phyloP scores from a whole-genome alignment of 352 stramenopile species.

The Pythium vanterpoolii region DNA sequence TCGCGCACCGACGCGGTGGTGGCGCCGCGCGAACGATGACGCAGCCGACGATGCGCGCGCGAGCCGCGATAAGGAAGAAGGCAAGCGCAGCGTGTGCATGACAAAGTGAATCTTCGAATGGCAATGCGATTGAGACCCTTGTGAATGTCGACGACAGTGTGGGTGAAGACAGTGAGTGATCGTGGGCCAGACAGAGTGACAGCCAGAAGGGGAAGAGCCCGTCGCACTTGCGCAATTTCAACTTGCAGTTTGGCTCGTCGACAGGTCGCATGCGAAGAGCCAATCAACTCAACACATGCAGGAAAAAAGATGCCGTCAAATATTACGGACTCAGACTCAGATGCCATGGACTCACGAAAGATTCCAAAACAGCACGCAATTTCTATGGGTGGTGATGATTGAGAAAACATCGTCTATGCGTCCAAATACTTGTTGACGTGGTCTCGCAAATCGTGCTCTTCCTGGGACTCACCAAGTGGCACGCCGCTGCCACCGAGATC shows the following conservation, averaged over 20 bases:
- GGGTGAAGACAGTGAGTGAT: neutral
- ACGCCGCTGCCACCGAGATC: conserved; percentile 65
- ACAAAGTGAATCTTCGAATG: neutral
- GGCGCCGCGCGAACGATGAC: neutral
- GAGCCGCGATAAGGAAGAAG: neutral
- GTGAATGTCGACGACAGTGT: no score
- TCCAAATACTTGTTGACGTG: conserved; percentile 75
- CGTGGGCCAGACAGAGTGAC: neutral
- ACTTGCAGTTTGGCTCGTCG: conserved; percentile 37
- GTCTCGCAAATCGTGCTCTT: conserved; percentile 58
- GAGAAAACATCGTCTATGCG: no score
- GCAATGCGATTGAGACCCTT: neutral
- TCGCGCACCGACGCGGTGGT: conserved; percentile 5
- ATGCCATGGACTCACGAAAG: no score
- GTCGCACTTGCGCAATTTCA: conserved; percentile 33
- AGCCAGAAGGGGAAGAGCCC: neutral
- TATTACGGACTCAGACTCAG: conserved; percentile 9
- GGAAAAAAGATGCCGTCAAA: conserved; percentile 1
- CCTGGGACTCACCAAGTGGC: conserved; percentile 58
- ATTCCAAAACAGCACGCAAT: no score
- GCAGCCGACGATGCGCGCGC: neutral
- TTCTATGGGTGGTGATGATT: no score
- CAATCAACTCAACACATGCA: neutral
- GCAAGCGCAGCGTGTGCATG: conserved; percentile 7
- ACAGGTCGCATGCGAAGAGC: conserved; percentile 13